Conservation (phyloP, 2,329 filamentous ascomycete species). For the Paracoccidioides lutzii region DNA sequence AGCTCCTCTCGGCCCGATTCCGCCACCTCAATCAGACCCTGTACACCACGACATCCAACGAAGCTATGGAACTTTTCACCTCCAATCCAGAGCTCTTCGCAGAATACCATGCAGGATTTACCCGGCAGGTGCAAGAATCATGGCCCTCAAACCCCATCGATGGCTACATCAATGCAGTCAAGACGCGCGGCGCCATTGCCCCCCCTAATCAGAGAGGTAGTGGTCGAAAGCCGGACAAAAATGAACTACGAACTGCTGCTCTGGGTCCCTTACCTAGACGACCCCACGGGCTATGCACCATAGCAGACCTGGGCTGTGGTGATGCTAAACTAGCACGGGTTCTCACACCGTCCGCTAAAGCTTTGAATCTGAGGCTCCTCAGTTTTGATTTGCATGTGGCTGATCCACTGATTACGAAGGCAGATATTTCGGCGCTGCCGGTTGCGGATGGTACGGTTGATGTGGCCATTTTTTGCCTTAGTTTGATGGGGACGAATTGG, state of each 20-base stretch:
- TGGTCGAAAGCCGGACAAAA: slow-evolving; percentile 17
- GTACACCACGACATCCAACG: slow-evolving; percentile 77
- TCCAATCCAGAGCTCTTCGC: slow-evolving; percentile 83
- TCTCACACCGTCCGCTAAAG: slow-evolving; percentile 47
- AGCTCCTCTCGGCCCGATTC: slow-evolving; percentile 89
- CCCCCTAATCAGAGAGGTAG: slow-evolving; percentile 25
- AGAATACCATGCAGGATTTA: slow-evolving; percentile 94
- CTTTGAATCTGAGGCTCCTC: slow-evolving; percentile 59
- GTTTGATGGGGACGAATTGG: slow-evolving; percentile 99
- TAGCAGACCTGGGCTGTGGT: slow-evolving; percentile 88
- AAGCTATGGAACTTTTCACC: slow-evolving; percentile 72
- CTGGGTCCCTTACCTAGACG: slow-evolving; percentile 54
- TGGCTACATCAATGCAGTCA: slow-evolving; percentile 62
- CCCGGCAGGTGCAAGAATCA: slow-evolving; percentile 73
- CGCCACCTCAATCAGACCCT: slow-evolving; percentile 93
- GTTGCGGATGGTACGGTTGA: slow-evolving; percentile 63
- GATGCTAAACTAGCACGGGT: slow-evolving; percentile 68
- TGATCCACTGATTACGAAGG: slow-evolving; percentile 63
- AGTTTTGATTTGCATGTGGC: slow-evolving; percentile 81
- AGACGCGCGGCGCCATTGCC: slow-evolving; percentile 47
- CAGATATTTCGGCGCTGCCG: slow-evolving; percentile 78
- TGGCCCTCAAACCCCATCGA: slow-evolving; percentile 97
- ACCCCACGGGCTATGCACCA: slow-evolving; percentile 53
- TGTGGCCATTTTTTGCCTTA: slow-evolving; percentile 86
- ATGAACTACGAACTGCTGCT: slow-evolving; percentile 14